Evolutionary conservation across 2,329 filamentous ascomycete genomes (phyloP).

Genomic region (Fusarium protoensiforme): DNA sequence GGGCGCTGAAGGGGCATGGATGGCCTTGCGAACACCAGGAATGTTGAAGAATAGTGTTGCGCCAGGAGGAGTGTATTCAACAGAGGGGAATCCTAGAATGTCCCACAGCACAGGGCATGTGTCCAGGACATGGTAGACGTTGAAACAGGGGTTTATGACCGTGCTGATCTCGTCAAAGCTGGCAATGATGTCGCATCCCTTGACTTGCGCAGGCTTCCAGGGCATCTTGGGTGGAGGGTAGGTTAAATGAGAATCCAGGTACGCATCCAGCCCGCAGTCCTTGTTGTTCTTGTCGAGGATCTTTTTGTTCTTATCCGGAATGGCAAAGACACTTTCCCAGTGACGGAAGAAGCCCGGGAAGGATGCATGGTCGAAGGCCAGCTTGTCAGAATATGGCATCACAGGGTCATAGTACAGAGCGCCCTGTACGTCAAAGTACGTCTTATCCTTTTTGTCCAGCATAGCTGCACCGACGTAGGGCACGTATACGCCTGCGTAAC

Average conservation of each 20-base stretch:
- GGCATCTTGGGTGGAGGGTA: constrained; percentile 71
- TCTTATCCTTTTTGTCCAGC: constrained; percentile 70
- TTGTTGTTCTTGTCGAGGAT: constrained; percentile 46
- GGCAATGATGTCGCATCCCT: constrained; percentile 62
- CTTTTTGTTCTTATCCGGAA: constrained; percentile 29
- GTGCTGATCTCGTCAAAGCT: constrained; percentile 66
- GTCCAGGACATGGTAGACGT: constrained; percentile 75
- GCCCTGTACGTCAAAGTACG: constrained; percentile 73
- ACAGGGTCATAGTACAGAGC: constrained; percentile 78
- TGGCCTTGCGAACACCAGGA: constrained; percentile 73
- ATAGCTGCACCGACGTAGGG: constrained; percentile 78
- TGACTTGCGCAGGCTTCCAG: constrained; percentile 48
- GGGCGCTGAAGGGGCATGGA: constrained; percentile 67
- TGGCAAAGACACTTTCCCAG: constrained; percentile 16
- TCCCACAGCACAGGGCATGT: constrained; percentile 79
- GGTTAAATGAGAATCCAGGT: constrained; percentile 66
- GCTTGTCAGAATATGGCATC: constrained; percentile 59
- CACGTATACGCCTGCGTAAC: constrained; percentile 72
- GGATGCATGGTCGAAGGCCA: constrained; percentile 39
- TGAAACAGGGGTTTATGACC: constrained; percentile 79
- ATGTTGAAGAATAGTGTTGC: constrained; percentile 74
- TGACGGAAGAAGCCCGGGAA: constrained; percentile 18
- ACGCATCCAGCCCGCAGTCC: constrained; percentile 70
- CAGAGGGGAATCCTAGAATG: constrained; percentile 74
- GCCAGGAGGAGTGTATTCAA: constrained; percentile 70